These are phyloP conservation scores for Lepraria neglecta DNA, from an alignment of 495 filamentous ascomycete genomes.

Conservation along the genomic window DNA sequence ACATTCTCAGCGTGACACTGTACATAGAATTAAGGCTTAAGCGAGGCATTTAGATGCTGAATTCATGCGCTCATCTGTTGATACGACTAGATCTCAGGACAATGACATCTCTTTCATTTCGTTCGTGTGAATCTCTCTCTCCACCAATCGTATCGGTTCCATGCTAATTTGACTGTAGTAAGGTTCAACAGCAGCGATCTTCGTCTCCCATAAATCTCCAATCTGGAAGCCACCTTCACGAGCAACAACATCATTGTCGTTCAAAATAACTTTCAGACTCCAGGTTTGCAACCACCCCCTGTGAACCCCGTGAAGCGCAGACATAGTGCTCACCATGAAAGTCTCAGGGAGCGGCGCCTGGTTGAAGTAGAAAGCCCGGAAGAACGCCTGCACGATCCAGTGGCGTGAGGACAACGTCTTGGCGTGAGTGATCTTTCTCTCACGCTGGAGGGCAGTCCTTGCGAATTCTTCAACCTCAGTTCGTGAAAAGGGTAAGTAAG, in stretches of 20 bases:
- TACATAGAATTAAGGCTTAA: not conserved
- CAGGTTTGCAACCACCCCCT: conserved; percentile 28
- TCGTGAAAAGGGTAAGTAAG: conserved; percentile 58
- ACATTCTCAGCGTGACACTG: not conserved
- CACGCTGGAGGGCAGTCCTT: conserved; percentile 30
- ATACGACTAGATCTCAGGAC: not conserved
- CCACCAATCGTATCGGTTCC: conserved; percentile 43
- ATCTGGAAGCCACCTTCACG: conserved; percentile 34
- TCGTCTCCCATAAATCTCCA: conserved; percentile 54
- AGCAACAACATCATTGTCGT: conserved; percentile 28
- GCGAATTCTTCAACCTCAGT: conserved; percentile 47
- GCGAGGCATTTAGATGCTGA: not conserved
- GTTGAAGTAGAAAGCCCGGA: conserved; percentile 69
- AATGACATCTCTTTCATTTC: not conserved
- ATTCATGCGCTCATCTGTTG: not conserved
- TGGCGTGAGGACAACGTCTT: conserved; percentile 39
- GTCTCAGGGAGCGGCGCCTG: conserved; percentile 55
- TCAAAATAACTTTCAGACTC: conserved; percentile 32
- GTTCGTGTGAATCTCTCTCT: conserved; percentile 17
- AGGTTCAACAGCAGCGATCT: conserved; percentile 52
- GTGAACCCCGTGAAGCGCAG: conserved; percentile 30
- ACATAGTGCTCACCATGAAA: conserved; percentile 41
- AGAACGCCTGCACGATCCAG: conserved; percentile 65
- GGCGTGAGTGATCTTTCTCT: conserved; percentile 33
- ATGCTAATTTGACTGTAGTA: conserved; percentile 45